A percentile compares a stretch with the other conserved stretches of the same genome.
Conservation (phyloP, 352 stramenopile species). For the Phytopythium kandeliae region DNA sequence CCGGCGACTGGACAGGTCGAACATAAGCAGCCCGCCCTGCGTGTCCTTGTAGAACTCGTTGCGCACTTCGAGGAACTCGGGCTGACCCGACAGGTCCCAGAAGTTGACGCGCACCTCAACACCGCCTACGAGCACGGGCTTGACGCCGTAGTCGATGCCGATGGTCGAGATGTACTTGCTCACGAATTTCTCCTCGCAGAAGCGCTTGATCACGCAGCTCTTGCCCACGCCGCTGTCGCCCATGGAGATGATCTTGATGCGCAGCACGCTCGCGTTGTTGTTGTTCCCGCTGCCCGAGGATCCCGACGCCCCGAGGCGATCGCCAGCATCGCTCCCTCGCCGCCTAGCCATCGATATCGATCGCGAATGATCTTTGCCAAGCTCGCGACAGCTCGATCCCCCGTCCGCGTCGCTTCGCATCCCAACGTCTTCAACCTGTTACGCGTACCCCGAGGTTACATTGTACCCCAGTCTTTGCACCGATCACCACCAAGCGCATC, state of each 20-base stretch:
- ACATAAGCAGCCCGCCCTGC: slow-evolving; percentile 67
- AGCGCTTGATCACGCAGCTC: slow-evolving; percentile 94
- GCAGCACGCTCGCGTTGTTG: slow-evolving; percentile 35
- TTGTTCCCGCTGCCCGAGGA: slow-evolving; percentile 12
- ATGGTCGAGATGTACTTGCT: slow-evolving; percentile 96
- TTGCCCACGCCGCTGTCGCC: slow-evolving; percentile 89
- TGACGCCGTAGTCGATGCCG: slow-evolving; percentile 95
- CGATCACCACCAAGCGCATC: too few relatives aligned
- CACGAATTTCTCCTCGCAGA: slow-evolving; percentile 94
- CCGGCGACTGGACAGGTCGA: slow-evolving; percentile 64
- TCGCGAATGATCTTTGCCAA: too few relatives aligned
- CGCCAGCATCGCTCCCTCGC: slow-evolving; percentile 1
- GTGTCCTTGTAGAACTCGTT: slow-evolving; percentile 98
- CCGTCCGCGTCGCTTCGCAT: slow-evolving; percentile 4
- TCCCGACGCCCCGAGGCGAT: not conserved
- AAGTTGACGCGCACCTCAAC: slow-evolving; percentile 90
- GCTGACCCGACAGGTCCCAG: slow-evolving; percentile 90
- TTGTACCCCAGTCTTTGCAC: not conserved
- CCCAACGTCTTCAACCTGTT: not conserved
- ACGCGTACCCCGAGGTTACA: not conserved
- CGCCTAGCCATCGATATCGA: slow-evolving; percentile 1
- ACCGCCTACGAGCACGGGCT: slow-evolving; percentile 72
- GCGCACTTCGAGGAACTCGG: slow-evolving; percentile 93
- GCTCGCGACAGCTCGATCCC: too few relatives aligned
- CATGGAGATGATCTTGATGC: slow-evolving; percentile 95